Percentiles rank a stretch among this genome's conserved stretches.
Evolutionary conservation across 768 basidiomycete genomes (phyloP).

Genomic region (Cyathus striatus): DNA sequence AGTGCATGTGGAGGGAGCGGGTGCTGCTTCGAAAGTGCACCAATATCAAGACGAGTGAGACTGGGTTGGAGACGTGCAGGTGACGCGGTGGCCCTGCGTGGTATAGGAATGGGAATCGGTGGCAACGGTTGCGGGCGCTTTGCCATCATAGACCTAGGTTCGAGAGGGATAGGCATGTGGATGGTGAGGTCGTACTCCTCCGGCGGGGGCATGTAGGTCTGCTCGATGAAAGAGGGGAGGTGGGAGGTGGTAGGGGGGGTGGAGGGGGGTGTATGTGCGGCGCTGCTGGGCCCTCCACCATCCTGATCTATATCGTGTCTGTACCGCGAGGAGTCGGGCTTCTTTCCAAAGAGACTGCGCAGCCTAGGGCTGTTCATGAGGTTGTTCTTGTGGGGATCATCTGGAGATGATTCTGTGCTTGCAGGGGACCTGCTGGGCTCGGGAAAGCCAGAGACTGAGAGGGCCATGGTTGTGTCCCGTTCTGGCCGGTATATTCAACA

Average conservation of each 20-base stretch:
- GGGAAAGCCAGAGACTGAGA: slow-evolving; percentile 32
- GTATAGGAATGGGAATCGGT: slow-evolving; percentile 5
- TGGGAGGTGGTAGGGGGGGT: slow-evolving; percentile 9
- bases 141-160: slow-evolving; percentile 3
- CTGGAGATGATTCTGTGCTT: background rate
- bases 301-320: slow-evolving; percentile 12
- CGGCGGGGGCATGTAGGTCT: slow-evolving; percentile 3
- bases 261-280: slow-evolving; percentile 3
- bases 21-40: slow-evolving; percentile 12
- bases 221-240: slow-evolving; percentile 10
- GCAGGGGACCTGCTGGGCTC: slow-evolving; percentile 20
- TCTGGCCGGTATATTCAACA: background rate
- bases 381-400: slow-evolving; percentile 10
- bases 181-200: slow-evolving; percentile 17
- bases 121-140: slow-evolving; percentile 13
- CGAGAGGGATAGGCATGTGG: slow-evolving; percentile 11
- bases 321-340: slow-evolving; percentile 10
- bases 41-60: slow-evolving; percentile 21
- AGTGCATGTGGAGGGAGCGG: slow-evolving; percentile 10
- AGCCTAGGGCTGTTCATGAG: slow-evolving; percentile 15
- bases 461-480: slow-evolving; percentile 14
- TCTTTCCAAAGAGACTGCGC: slow-evolving; percentile 21
- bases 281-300: slow-evolving; percentile 4
- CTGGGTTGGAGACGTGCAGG: slow-evolving; percentile 18
- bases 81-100: slow-evolving; percentile 18